Base-by-base conservation (phyloP, 257 asterid species). In the Solanum boliviense region DNA sequence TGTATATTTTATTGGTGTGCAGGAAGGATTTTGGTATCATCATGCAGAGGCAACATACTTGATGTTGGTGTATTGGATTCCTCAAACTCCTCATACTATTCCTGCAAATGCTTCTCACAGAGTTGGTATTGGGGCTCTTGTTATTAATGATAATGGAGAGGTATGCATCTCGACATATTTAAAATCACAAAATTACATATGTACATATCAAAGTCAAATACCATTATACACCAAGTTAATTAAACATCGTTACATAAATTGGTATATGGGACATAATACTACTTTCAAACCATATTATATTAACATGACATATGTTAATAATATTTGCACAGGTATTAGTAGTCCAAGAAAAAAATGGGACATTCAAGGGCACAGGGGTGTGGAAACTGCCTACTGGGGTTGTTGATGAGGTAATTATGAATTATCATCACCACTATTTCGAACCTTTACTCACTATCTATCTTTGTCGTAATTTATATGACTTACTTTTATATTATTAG, bases 341-440 rank as follows among this genome's bases (percentile, higher is more conserved):
- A 86, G 99, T 95, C 83, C 98, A 94, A 92, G 98, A 95, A 91
- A 96, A 93, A 86, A 92, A 89, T 88, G 99, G 99, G 90, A 83
- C 20, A 21, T 91, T 94, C 88, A 91, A 92, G 23, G 98, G 98
- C 88, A 91, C 94, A 15, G 98, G 98, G 74, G 91, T 94, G 41
- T 94, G 98, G 99, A 95, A 96, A 91, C 83, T 96, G 73, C 98
- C 98, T 31, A 96, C 99, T 0, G 99, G 98, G 84, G 99, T 95
- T 87, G 98, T 94, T 83, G 98, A 96, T 84, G 96, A 95, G 99
- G 99, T 96, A 73, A 89, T 9, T 35, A 21, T 35, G 9, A 52
- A 52, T 48, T 48, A 5, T 48, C 23, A 48, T 48, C 60, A 16
- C 21, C 60, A 48, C 23, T 16, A 48, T 48, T 48, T 48, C 3